Evolutionary conservation across 2,329 filamentous ascomycete genomes (phyloP), one percentile per base, ranked within the genome.

Genomic region (Colletotrichum aenigma): DNA sequence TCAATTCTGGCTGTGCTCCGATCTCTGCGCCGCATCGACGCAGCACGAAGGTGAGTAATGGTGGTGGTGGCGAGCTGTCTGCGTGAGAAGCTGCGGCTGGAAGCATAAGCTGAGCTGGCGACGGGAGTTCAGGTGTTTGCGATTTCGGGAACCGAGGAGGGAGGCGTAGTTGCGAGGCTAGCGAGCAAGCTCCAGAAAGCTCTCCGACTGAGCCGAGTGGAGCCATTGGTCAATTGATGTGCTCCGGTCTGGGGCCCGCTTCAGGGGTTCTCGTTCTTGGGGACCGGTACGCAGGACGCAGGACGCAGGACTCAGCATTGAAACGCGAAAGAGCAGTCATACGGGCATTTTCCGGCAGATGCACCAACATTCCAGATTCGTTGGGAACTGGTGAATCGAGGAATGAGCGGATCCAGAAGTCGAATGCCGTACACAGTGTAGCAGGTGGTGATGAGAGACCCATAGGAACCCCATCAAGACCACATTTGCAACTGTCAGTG

Each of bases 111-210:
- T 66, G 30, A 73, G 21, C 38, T 26, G 34, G 24, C 16, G 13
- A 32, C 24, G 18, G 21, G 12, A 60, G 56, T 13, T 52, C 26
- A 70, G n/a, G 21, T 18, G 67, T 36, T 68, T 75, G 70, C 64
- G 70, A 66, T 32, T 66, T 72, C 55, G 69, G 43, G 43, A 21
- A 52, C 55, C 24, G 38, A 21, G 26, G 38, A 52, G 21, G 62
- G 62, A 66, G 62, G 38, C 62, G 62, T 66, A 66, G 21, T 48
- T 66, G 66, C 68, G 38, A 52, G 43, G 43, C 43, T 7, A 52
- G 43, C 43, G 10, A 75, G 73, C 34, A 60, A 73, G 73, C 73
- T 75, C 73, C 64, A 75, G 73, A 75, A 75, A 65, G 73, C 70
- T 68, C 70, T 58, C 56, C 56, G 64, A 64, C 16, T n/a, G 32